A percentile compares a stretch with the other conserved stretches of the same genome.
Conservation (phyloP, 2,329 filamentous ascomycete species). For the Tolypocladium ovalisporum region DNA sequence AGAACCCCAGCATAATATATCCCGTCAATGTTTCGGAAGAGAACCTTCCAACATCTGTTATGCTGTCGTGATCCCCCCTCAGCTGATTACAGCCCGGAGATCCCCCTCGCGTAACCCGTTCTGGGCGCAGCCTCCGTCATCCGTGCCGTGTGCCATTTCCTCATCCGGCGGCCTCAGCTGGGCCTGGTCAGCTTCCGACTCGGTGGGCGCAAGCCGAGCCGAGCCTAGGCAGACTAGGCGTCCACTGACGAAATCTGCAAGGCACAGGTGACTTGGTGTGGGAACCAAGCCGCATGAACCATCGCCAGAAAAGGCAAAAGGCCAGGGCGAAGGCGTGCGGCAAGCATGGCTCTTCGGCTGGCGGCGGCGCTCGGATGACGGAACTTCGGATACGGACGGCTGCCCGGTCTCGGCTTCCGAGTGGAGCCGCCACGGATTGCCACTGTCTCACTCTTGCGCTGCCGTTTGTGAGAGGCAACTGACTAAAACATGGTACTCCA, state of each 20-base stretch:
- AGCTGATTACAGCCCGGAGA: background rate
- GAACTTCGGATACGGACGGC: constrained; percentile 16
- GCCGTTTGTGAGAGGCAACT: background rate
- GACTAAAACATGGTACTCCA: background rate
- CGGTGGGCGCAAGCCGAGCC: background rate
- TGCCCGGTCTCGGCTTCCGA: background rate
- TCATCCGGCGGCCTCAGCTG: background rate
- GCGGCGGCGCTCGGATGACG: constrained; percentile 10
- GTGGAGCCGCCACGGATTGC: background rate
- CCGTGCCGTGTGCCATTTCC: background rate
- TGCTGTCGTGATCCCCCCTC: background rate
- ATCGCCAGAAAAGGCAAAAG: constrained; percentile 2
- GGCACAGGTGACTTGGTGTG: background rate
- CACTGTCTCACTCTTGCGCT: background rate
- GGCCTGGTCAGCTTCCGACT: background rate
- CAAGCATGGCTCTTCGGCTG: background rate
- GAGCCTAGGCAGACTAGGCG: no score
- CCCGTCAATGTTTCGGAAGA: background rate
- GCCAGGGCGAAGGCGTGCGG: background rate
- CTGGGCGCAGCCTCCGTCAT: background rate
- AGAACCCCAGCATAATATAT: background rate
- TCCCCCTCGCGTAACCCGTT: background rate
- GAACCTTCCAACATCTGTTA: background rate
- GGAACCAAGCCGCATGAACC: background rate
- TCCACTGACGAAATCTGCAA: background rate